Evolutionary conservation across 345 rosid species (phyloP).

Genomic region (Salix exigua): DNA sequence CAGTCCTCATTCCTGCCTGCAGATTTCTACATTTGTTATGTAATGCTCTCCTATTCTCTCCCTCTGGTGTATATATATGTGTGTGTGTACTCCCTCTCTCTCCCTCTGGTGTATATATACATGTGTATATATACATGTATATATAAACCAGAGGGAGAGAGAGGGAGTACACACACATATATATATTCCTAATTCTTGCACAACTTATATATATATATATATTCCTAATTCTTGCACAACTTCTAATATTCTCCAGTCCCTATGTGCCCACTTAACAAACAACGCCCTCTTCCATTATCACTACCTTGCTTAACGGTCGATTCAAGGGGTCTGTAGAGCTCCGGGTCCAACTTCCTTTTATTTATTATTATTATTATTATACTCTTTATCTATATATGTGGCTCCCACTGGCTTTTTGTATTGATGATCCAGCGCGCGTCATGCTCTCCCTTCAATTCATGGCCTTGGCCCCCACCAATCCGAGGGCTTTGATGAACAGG

Average conservation of each 20-base stretch:
- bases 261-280: slow-evolving; percentile 8
- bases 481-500: neutral
- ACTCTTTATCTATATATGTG: neutral
- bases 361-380: too few species aligned
- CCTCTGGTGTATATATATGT: too few species aligned
- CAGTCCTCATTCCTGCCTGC: slow-evolving; percentile 53
- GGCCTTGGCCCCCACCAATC: neutral
- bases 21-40: slow-evolving; percentile 37
- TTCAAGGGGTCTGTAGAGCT: slow-evolving; percentile 1
- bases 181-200: too few species aligned
- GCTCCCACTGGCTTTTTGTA: slow-evolving; percentile 13
- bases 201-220: too few species aligned
- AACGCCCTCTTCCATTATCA: neutral
- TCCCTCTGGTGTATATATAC: too few species aligned
- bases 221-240: neutral
- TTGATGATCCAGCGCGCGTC: slow-evolving; percentile 2
- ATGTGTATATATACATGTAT: too few species aligned
- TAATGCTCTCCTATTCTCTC: slow-evolving; percentile 4
- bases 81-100: too few species aligned
- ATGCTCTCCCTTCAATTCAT: neutral
- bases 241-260: slow-evolving; percentile 19
- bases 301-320: slow-evolving; percentile 4
- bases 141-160: too few species aligned
- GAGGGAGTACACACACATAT: too few species aligned
- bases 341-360: neutral